Conservation (phyloP, 2,329 filamentous ascomycete genomes). For the Aspergillus sp. region DNA sequence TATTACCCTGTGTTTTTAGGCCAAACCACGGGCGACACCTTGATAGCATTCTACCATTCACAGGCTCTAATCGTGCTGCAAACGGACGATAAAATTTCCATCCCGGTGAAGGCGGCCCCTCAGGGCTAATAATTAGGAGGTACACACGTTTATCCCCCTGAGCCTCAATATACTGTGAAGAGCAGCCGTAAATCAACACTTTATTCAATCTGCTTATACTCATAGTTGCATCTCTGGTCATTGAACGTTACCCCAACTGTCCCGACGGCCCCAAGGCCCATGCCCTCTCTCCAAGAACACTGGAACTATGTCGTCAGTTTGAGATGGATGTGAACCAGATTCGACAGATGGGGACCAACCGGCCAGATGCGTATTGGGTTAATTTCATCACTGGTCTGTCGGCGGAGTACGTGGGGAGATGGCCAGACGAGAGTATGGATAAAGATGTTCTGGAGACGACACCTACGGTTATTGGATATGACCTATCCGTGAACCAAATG, state of each 20-base stretch:
- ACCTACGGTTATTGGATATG: slow-evolving; percentile 18
- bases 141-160: slow-evolving; percentile 1
- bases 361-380: slow-evolving; percentile 32
- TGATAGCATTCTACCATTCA: not conserved
- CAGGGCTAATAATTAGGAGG: slow-evolving; percentile 28
- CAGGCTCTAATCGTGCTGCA: not conserved
- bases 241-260: slow-evolving; percentile 18
- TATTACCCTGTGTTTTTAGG: not conserved
- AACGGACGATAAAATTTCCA: slow-evolving; percentile 1
- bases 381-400: slow-evolving; percentile 34
- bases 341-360: slow-evolving; percentile 11
- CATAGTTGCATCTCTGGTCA: slow-evolving; percentile 21
- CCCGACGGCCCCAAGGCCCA: slow-evolving; percentile 23
- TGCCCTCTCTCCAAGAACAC: slow-evolving; percentile 20
- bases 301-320: slow-evolving; percentile 22
- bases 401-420: slow-evolving; percentile 26
- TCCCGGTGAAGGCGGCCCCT: slow-evolving; percentile 30
- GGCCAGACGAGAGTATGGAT: slow-evolving; percentile 24
- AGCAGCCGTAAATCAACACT: not conserved
- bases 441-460: slow-evolving; percentile 26
- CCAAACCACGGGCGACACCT: not conserved
- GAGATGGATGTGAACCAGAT: slow-evolving; percentile 19
- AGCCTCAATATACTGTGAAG: too few species aligned
- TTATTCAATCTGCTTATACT: not conserved
- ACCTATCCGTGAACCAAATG: too few species aligned